Evolutionary conservation across 306 rosid species (phyloP).

Genomic region (Erythrophleum fordii): DNA sequence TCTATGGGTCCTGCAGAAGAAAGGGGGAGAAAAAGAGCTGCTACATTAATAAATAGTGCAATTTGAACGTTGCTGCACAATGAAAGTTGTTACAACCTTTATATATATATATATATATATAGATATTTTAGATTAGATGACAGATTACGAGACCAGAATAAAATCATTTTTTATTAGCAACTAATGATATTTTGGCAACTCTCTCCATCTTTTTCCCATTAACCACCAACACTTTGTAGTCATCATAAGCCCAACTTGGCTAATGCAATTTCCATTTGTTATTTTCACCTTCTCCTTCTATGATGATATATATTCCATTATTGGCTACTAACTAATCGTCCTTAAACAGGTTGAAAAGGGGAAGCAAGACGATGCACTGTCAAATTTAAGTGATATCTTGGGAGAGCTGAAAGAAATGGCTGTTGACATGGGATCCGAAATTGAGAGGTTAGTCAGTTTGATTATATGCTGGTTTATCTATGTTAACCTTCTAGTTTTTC

Average conservation of each 20-base stretch:
- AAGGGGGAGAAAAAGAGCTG: no score
- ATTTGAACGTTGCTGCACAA: no score
- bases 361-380: constrained; percentile 93
- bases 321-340: constrained; percentile 32
- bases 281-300: not conserved
- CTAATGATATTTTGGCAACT: constrained; percentile 1
- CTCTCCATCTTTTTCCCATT: not conserved
- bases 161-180: constrained; percentile 6
- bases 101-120: no score
- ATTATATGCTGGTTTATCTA: constrained; percentile 26
- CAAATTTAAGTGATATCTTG: constrained; percentile 74
- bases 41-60: no score
- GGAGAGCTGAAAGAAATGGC: constrained; percentile 97
- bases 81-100: no score
- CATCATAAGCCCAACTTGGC: not conserved
- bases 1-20: no score
- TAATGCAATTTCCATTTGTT: not conserved
- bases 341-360: constrained; percentile 67
- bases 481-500: not conserved
- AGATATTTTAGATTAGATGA: no score
- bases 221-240: not conserved
- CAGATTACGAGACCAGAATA: constrained; percentile 17
- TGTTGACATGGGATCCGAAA: constrained; percentile 92
- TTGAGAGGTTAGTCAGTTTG: constrained; percentile 66
- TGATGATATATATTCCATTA: not conserved